These are phyloP conservation scores for Betula pendula DNA, from an alignment of 306 rosid genomes.

Conservation along the genomic window DNA sequence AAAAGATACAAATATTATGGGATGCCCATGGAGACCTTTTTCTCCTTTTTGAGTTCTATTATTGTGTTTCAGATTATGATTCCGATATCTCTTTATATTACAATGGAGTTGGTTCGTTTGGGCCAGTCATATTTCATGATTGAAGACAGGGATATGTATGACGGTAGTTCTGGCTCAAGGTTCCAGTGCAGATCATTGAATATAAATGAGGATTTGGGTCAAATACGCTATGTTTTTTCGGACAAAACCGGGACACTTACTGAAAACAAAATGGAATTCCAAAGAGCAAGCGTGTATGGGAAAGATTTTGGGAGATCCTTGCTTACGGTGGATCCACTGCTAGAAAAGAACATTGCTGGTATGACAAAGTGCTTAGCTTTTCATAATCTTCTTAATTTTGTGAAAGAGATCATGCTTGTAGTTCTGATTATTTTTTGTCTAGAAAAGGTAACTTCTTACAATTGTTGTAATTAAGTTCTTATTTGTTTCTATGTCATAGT, in stretches of 20 bases:
- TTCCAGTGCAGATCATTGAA: constrained; percentile 99
- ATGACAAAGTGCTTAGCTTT: constrained; percentile 10
- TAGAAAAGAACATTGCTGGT: constrained; percentile 48
- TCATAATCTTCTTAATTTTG: background rate
- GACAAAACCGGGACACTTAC: constrained; percentile 99
- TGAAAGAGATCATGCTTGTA: background rate
- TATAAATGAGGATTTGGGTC: constrained; percentile 97
- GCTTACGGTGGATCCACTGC: constrained; percentile 29
- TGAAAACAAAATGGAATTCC: constrained; percentile 97
- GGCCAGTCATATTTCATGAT: constrained; percentile 99
- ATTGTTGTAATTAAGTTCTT: background rate
- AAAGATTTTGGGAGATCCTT: constrained; percentile 59
- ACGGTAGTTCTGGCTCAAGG: constrained; percentile 63
- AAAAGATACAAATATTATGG: constrained; percentile 75
- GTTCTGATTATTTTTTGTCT: background rate
- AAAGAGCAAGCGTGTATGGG: constrained; percentile 78
- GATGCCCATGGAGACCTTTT: constrained; percentile 80
- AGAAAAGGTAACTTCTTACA: background rate
- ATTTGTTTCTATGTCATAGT: background rate
- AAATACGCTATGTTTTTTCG: constrained; percentile 85
- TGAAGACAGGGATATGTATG: constrained; percentile 76
- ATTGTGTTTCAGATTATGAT: constrained; percentile 99
- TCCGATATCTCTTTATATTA: constrained; percentile 95
- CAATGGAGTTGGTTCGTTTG: constrained; percentile 95
- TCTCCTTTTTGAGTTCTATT: constrained; percentile 91